A percentile compares a stretch with the other conserved stretches of the same genome.
phyloP scores from a whole-genome alignment of 257 asterid species.

The Solanum virginianum region DNA sequence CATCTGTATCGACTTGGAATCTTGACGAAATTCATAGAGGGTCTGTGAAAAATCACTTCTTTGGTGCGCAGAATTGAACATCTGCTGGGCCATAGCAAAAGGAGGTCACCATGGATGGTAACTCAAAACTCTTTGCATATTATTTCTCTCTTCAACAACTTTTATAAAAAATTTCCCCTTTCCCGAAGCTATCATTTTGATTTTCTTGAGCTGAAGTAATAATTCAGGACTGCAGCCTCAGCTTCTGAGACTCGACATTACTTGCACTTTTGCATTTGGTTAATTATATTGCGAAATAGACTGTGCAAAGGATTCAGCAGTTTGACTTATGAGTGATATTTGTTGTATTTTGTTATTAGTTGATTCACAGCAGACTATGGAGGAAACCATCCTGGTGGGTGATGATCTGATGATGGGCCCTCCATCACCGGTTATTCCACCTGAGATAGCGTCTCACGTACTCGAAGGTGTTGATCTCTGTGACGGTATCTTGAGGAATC shows the following conservation, averaged over 20 bases:
- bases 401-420: constrained; percentile 98
- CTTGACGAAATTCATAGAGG: not conserved
- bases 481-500: constrained; percentile 82
- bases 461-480: constrained; percentile 86
- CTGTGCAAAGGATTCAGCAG: not conserved
- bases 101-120: constrained; percentile 45
- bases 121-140: not conserved
- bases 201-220: not conserved
- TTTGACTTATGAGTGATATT: not conserved
- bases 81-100: constrained; percentile 7
- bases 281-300: not conserved
- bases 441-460: constrained; percentile 91
- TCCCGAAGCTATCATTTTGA: not conserved
- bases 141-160: not conserved
- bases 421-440: constrained; percentile 86
- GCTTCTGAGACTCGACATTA: not conserved
- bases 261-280: not conserved
- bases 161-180: not conserved
- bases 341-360: constrained; percentile 22
- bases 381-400: constrained; percentile 94
- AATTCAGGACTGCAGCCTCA: not conserved
- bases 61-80: constrained; percentile 20
- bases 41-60: not conserved
- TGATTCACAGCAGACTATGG: constrained; percentile 85
- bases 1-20: not conserved